Base-by-base conservation (phyloP, 768 basidiomycete genomes). In the Sarcomyxa edulis region DNA sequence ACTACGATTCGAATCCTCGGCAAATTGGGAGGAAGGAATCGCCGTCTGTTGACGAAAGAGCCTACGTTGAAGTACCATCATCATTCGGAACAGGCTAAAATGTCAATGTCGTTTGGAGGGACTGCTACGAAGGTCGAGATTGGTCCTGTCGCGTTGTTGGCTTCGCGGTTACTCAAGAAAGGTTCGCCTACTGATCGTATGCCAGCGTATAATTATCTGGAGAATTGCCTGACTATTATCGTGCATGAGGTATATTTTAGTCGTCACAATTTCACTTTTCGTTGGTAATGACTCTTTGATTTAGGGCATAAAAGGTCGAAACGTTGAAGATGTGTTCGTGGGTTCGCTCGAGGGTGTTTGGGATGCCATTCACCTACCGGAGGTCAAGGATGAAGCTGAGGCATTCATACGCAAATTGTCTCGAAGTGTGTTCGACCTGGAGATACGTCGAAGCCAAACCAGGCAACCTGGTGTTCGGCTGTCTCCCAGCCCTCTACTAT, bases 1-100 rank as follows among this genome's bases (percentile, higher is more conserved):
- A 91, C 89, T 10, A 94, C 95, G 2, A 88, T 96, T 50, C 84
- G 96, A 18, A 97, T 99, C 40, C 68, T 99, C 3, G 96, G 96
- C 29, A 99, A 98, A 61, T 66, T 99, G 4, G 96, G 96, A 6
- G 96, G 96, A 1, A 69, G 96, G 34, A 99, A 98, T 59, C 74
- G 96, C 19, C 78, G 87, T 27, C 69, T 97, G 43, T 66, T 96
- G 42, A 78, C 82, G 42, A 84, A 85, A 45, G 86, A 93, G 34
- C 85, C 89, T 1, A 58, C 75, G 15, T 63, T 99, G 36, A 72
- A 74, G 25, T 95, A 82, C 58, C 74, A 72, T 8, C 68, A 81
- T 33, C 74, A 79, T 46, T 80, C 82, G 0, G 78, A 87, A 23
- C 70, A 83, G 2, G 79, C 91, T 2, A 80, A 74, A 48, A 64